Conservation (phyloP, 768 basidiomycete species). For the Hortiboletus flavorubellus region DNA sequence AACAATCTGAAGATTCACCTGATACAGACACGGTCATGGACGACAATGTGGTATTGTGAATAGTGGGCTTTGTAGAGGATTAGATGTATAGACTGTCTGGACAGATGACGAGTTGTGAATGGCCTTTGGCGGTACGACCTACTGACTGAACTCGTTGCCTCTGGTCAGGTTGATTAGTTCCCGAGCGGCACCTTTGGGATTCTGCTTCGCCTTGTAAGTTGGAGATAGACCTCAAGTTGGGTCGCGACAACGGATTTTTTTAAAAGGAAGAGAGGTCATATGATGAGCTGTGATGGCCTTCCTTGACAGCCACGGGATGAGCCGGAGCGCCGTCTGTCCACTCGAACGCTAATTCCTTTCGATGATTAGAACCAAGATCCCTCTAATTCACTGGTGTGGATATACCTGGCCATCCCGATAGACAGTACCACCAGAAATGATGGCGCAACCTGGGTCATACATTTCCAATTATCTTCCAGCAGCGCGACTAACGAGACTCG, state of each 20-base stretch:
- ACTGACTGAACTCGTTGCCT: no score
- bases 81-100: not conserved
- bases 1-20: constrained; percentile 57
- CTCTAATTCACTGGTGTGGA: not conserved
- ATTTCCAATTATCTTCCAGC: constrained; percentile 4
- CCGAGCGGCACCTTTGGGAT: no score
- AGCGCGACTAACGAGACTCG: constrained; percentile 23
- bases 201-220: no score
- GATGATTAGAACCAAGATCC: not conserved
- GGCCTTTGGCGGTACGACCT: no score
- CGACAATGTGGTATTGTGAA: constrained; percentile 34
- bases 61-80: constrained; percentile 12
- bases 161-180: no score
- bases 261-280: no score
- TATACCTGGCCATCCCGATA: not conserved
- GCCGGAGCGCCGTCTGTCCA: constrained; percentile 4
- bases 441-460: constrained; percentile 29
- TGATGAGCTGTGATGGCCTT: no score
- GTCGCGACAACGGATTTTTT: no score
- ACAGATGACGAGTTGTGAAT: no score
- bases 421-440: constrained; percentile 2
- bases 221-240: no score
- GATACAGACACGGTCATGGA: constrained; percentile 46
- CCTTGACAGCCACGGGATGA: no score
- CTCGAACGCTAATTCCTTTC: not conserved